A percentile compares a stretch with the other conserved stretches of the same genome.
Conservation (phyloP, 345 rosid species). For the Gossypium turneri region DNA sequence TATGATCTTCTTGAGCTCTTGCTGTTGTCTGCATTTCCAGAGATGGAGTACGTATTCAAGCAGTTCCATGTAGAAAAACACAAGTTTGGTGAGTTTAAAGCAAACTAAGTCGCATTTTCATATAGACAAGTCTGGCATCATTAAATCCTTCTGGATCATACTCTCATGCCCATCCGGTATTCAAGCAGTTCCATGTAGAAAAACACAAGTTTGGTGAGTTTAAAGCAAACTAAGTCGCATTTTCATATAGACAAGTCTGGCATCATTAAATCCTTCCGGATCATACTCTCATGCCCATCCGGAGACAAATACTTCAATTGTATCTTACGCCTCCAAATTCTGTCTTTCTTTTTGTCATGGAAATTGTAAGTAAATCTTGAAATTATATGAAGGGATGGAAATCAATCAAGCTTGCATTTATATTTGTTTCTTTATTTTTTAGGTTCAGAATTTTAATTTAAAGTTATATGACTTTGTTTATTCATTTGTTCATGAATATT, state of each 20-base stretch:
- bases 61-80: conserved; percentile 65
- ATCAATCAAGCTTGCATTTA: too few species aligned
- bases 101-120: conserved; percentile 19
- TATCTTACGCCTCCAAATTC: too few species aligned
- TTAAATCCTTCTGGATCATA: too few species aligned
- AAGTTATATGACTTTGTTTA: too few species aligned
- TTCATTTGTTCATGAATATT: too few species aligned
- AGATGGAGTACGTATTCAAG: conserved; percentile 58
- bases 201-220: conserved; percentile 72
- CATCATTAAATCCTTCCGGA: too few species aligned
- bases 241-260: not conserved
- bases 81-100: conserved; percentile 59
- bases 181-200: conserved; percentile 64
- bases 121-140: too few species aligned
- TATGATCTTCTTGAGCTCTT: conserved; percentile 64
- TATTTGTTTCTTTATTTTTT: too few species aligned
- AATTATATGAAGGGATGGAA: not conserved
- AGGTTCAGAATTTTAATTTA: too few species aligned
- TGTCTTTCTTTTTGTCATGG: conserved; percentile 18
- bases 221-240: conserved; percentile 25
- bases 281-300: too few species aligned
- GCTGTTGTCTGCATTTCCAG: conserved; percentile 76
- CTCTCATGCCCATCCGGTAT: too few species aligned
- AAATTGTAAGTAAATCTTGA: conserved; percentile 31
- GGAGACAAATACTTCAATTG: too few species aligned